These are phyloP conservation scores for Phytophthora palmivora DNA, from an alignment of 352 stramenopile genomes.

Conservation along the genomic window DNA sequence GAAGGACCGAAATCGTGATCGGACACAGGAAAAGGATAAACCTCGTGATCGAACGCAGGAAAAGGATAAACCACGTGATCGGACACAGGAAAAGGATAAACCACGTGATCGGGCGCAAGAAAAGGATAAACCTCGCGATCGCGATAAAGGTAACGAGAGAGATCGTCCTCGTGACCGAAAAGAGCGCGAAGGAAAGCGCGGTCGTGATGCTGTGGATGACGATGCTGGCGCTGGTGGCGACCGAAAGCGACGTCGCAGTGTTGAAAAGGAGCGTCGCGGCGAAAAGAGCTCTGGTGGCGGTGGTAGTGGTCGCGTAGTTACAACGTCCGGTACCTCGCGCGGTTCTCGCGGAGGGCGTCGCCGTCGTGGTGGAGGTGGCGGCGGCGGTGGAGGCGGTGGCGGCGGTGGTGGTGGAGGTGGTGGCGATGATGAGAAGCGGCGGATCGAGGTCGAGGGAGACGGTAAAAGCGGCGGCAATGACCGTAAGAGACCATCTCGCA, in stretches of 20 bases:
- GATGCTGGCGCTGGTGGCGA: slow-evolving; percentile 19
- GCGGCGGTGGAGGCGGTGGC: slow-evolving; percentile 26
- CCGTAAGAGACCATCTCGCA: slow-evolving; percentile 36
- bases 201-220: slow-evolving; percentile 42
- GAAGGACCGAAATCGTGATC: slow-evolving; percentile 32
- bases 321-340: slow-evolving; percentile 39
- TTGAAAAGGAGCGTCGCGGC: slow-evolving; percentile 31
- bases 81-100: no score
- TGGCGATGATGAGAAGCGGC: slow-evolving; percentile 47
- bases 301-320: slow-evolving; percentile 57
- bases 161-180: slow-evolving; percentile 40
- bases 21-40: slow-evolving; percentile 30
- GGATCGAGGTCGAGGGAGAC: slow-evolving; percentile 64
- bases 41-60: slow-evolving; percentile 1
- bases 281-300: slow-evolving; percentile 24
- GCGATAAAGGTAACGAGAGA: slow-evolving; percentile 38
- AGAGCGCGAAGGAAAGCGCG: slow-evolving; percentile 50
- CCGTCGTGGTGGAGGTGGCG: slow-evolving; percentile 38
- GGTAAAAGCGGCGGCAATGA: slow-evolving; percentile 39
- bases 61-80: no score
- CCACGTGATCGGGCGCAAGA: no score
- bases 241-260: slow-evolving; percentile 41
- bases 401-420: slow-evolving; percentile 34
- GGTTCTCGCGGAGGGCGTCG: slow-evolving; percentile 41
- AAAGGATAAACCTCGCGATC: background rate